Evolutionary conservation across 495 filamentous ascomycete genomes (phyloP).

Genomic region (Chlorociboria aeruginascens): DNA sequence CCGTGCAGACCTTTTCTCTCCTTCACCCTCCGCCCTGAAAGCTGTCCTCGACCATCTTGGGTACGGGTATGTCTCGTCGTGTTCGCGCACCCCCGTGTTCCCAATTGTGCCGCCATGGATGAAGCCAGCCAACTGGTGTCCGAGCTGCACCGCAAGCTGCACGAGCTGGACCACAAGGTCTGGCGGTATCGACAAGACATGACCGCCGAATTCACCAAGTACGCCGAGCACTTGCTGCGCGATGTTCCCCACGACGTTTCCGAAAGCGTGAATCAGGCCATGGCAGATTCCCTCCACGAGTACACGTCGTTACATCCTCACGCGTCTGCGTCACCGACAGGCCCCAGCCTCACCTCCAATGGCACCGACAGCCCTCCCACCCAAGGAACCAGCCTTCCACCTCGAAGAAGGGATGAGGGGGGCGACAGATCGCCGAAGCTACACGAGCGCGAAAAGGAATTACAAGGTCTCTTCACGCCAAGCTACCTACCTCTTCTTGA

Average conservation of each 20-base stretch:
- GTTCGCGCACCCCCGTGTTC: background rate
- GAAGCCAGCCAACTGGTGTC: conserved; percentile 33
- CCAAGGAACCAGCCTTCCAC: conserved; percentile 18
- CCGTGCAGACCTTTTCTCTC: too few relatives aligned
- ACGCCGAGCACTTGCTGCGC: conserved; percentile 32
- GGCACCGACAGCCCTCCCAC: background rate
- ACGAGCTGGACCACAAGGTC: conserved; percentile 37
- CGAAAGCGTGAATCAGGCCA: conserved; percentile 28
- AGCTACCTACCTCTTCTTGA: conserved; percentile 47
- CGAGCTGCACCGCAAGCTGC: conserved; percentile 37
- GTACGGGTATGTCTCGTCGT: background rate
- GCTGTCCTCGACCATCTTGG: background rate
- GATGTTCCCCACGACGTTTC: conserved; percentile 33
- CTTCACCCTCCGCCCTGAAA: background rate
- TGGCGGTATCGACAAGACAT: conserved; percentile 36
- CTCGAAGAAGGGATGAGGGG: background rate
- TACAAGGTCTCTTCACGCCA: conserved; percentile 48
- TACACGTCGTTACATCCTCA: conserved; percentile 13
- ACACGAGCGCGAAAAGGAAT: conserved; percentile 42
- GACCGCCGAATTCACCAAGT: conserved; percentile 34
- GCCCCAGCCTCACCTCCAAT: conserved; percentile 2
- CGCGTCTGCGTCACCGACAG: background rate
- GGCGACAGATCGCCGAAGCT: conserved; percentile 23
- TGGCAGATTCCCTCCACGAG: conserved; percentile 28
- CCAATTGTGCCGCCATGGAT: conserved; percentile 27